Evolutionary conservation across 306 rosid species (phyloP), one percentile per base, ranked within the genome.

Genomic region (Cucumis cinereus): DNA sequence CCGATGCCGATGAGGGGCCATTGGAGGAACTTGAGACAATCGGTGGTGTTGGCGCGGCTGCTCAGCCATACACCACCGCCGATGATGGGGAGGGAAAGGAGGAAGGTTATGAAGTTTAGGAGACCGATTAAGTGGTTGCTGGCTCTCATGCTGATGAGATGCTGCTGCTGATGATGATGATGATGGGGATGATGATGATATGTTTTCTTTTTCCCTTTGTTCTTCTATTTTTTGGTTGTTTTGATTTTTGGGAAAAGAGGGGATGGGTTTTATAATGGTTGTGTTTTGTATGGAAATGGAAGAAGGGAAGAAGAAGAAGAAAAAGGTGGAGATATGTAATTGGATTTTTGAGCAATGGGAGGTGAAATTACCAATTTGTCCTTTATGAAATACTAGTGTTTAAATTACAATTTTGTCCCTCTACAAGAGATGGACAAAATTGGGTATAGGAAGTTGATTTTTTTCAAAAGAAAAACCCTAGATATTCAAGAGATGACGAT

Each of bases 1-100:
- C 95, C 97, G 56, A 94, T 87, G 16, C 85, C 53, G 76, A 94
- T 91, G 24, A 94, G n/a, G 0, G 99, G 99, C 99, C 99, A 94
- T 76, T 94, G 99, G 1, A 94, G 99, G 82, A 94, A 94, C 79
- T 84, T 86, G 36, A 94, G 89, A 77, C 99, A 94, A 77, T 94
- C 99, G 0, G 96, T 87, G 92, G 85, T 94, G 95, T 87, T 91
- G 59, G 99, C 96, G 10, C 97, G 73, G 84, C 91, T 82, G 89
- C 95, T 91, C 24, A 94, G 90, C 99, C 99, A 94, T 62, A 92
- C 86, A 0, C 97, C 99, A 0, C 99, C 99, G 0, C 90, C 97
- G 0, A 94, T 84, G 76, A 94, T 94, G 24, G 99, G 99, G 60
- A 94, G 74, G 13, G 99, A 94, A 1, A 94, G 87, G 20, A 94